Evolutionary conservation across 1,284 basidiomycete species (phyloP), one percentile per base, ranked within the genome.

Genomic region (Rhodotorula sp.): DNA sequence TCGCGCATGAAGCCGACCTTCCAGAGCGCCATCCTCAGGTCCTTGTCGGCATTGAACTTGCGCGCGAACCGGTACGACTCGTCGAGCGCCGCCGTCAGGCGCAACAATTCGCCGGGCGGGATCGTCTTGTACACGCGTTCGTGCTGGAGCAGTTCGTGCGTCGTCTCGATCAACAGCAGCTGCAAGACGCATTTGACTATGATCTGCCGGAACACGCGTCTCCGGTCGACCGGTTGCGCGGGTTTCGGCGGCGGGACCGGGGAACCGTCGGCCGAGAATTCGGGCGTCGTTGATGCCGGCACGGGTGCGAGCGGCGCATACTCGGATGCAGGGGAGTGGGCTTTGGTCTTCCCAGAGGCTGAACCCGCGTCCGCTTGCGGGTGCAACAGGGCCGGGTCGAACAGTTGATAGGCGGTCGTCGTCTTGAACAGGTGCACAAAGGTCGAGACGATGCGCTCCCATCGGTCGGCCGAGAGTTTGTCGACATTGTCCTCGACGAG

Each of bases 1-100:
- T 99, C 97, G 81, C 97, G 97, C 97, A 99, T 99, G 83, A 99
- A 99, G 3, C 95, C 94, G 76, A 99, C 97, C 93, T 97, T 98
- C 97, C 97, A 99, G 62, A 99, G 85, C 8, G 91, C 93, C 66
- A 94, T 97, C 55, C 97, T 88, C 55, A 99, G 86, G 62, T 98
- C 95, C 83, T 97, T 97, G 82, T 99, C 93, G 62, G 97, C 95
- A 79, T 99, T 99, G 85, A 99, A 99, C 81, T 89, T 89, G 69
- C 94, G 87, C 19, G 95, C 95, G 79, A 99, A 99, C 78, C 93
- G 91, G 84, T 99, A 99, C 77, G 91, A 94, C 79, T 97, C 93
- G 80, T 98, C 94, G 67, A 99, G 86, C 23, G 95, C 92, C 45
- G 89, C 89, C 89, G 97, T 97, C 80, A 99, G 86, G 58, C 92